Evolutionary conservation across 1,284 basidiomycete genomes (phyloP), one percentile per base, ranked within the genome.

Genomic region (Abortiporus biennis): DNA sequence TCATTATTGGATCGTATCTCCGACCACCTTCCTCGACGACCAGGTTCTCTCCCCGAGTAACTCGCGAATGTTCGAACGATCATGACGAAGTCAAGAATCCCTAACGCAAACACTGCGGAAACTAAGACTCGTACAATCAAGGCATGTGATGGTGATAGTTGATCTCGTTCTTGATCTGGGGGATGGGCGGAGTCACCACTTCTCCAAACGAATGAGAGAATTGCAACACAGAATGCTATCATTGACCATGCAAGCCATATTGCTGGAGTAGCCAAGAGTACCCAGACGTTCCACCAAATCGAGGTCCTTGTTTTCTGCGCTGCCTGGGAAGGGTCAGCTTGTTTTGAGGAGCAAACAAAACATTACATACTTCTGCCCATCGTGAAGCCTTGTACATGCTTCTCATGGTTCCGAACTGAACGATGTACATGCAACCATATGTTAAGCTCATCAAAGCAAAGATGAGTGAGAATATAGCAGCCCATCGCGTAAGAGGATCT

Each of bases 261-360:
- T 0, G 72, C 78, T 0, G 85, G 85, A 64, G 85, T 79, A 1
- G 82, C 76, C 12, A 89, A 65, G 6, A 89, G 54, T 1, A 87
- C 80, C 86, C 85, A 89, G 11, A 85, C 80, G 48, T 88, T 89
- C 85, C 85, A 89, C 58, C 75, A 69, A 17, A 88, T 76, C 6
- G 71, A 61, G 0, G 84, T 80, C 27, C 78, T 74, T 0, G 74
- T 74, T 56, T 72, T 76, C 40, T 76, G 72, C 17, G 83, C 80
- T 61, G 87, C 84, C 80, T 86, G 47, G n/a, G 29, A 25, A 37
- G 15, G 15, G 20, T 13, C 4, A 22, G 27, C 27, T 34, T 19
- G 35, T 13, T 23, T 16, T 4, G n/a, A 1, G 31, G 19, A 27
- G 20, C 8, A 2, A 15, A 38, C n/a, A n/a, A 23, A 3, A 4